Base-by-base conservation (phyloP, 352 stramenopile genomes). In the Thalassiosira pacifica region DNA sequence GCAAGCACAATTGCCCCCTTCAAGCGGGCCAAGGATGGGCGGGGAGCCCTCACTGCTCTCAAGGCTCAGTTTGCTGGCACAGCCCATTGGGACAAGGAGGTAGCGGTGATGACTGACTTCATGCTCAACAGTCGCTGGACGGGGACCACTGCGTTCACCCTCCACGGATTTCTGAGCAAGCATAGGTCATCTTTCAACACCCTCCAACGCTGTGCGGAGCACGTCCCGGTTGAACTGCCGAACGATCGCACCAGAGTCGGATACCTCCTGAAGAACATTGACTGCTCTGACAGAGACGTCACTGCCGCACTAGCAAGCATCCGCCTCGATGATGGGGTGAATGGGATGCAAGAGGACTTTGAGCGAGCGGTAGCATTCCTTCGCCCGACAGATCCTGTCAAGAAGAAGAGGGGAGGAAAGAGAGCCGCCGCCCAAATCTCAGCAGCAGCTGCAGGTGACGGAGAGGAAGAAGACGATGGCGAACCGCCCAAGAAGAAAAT, bases 181-280 rank as follows among this genome's bases (percentile, higher is more conserved):
- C 81, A 88, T 61, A 40, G 60, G 27, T 6, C 27, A 16, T 71
- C 18, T 0, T 80, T 45, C 29, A 27, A 57, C 32, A 61, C 26
- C 0, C 8, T 80, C 1, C 24, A 75, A 31, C 1, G 32, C 29
- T 42, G n/a, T 24, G 42, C 42, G 40, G 57, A 75, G 11, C 70
- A 85, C 24, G 52, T 80, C 29, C 2, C 16, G 18, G 29, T 42
- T 40, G 45, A 80, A 29, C 40, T 80, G 3, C 79, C 79, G 3
- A 82, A 82, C 53, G 77, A 86, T 31, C 11, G 57, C n/a, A 80
- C 55, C 16, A 52, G 73, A 42, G 76, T 88, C n/a, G 27, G n/a
- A 2, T 76, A 88, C 59, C 42, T 85, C 0, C 32, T 88, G 1
- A 34, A 79, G 1, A 73, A 64, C 11, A 85, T 88, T 24, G 24